These are phyloP conservation scores for Bruguiera gymnorhiza DNA, from an alignment of 345 rosid genomes.

Conservation along the genomic window DNA sequence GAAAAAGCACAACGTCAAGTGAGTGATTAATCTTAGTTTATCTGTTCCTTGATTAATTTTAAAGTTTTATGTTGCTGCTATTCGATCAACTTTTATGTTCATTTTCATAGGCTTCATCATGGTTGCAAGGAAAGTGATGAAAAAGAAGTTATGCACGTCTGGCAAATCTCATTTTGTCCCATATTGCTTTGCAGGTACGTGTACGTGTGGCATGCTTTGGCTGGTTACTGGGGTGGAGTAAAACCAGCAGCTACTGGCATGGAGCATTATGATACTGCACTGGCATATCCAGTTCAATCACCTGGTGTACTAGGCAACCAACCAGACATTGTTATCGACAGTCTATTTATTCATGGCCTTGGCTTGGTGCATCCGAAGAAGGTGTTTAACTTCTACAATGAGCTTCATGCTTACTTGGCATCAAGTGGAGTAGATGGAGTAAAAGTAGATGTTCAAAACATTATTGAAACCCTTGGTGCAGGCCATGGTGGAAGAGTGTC, in stretches of 20 bases:
- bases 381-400: slow-evolving; percentile 93
- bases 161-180: not conserved
- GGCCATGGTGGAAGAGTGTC: slow-evolving; percentile 97
- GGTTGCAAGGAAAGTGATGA: not conserved
- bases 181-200: slow-evolving; percentile 43
- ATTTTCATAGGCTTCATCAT: not conserved
- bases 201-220: slow-evolving; percentile 97
- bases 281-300: slow-evolving; percentile 89
- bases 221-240: slow-evolving; percentile 99
- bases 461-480: slow-evolving; percentile 92
- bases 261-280: slow-evolving; percentile 90
- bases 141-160: not conserved
- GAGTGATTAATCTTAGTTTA: slow-evolving; percentile 26
- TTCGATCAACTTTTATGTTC: not conserved
- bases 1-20: slow-evolving; percentile 78
- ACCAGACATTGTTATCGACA: slow-evolving; percentile 96
- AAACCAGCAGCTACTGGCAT: slow-evolving; percentile 94
- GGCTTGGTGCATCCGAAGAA: slow-evolving; percentile 94
- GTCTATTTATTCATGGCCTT: slow-evolving; percentile 80
- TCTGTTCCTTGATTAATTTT: not conserved
- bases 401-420: slow-evolving; percentile 90
- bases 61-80: not conserved
- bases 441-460: slow-evolving; percentile 96
- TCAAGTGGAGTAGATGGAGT: slow-evolving; percentile 97
- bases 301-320: slow-evolving; percentile 94